Evolutionary conservation across 1,139 yeast species (phyloP).

Genomic region (Kurtzmaniella quercitrusa): DNA sequence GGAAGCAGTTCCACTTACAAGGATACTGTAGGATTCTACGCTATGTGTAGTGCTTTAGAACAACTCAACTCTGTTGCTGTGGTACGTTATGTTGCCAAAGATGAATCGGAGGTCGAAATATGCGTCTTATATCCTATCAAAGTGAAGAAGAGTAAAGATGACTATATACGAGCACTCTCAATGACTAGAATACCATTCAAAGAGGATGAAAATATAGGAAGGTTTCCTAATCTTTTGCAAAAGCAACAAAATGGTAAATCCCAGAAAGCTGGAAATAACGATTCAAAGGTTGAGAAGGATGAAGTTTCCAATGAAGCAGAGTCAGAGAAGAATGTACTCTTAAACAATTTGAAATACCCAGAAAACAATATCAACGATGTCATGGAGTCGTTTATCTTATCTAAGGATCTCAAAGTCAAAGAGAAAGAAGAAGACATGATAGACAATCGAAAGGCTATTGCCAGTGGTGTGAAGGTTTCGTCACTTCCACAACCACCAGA

Average conservation of each 20-base stretch:
- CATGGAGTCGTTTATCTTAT: slow-evolving; percentile 26
- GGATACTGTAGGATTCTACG: slow-evolving; percentile 45
- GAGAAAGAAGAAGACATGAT: neutral
- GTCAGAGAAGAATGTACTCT: neutral
- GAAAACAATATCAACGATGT: slow-evolving; percentile 12
- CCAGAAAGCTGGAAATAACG: too few relatives aligned
- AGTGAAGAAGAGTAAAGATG: slow-evolving; percentile 12
- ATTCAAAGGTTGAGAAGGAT: slow-evolving; percentile 3
- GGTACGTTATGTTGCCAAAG: slow-evolving; percentile 56
- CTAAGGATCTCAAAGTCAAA: slow-evolving; percentile 19
- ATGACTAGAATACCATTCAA: slow-evolving; percentile 62
- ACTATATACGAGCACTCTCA: slow-evolving; percentile 26
- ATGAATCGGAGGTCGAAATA: slow-evolving; percentile 47
- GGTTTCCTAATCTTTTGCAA: slow-evolving; percentile 48
- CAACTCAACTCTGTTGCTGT: slow-evolving; percentile 49
- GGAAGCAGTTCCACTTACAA: slow-evolving; percentile 24
- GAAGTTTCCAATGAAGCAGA: too few relatives aligned
- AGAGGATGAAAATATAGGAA: slow-evolving; percentile 69
- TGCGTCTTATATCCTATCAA: slow-evolving; percentile 54
- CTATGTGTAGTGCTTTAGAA: slow-evolving; percentile 53
- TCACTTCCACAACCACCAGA: neutral
- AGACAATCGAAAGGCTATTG: slow-evolving; percentile 12
- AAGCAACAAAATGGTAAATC: slow-evolving; percentile 5
- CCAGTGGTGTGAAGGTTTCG: neutral
- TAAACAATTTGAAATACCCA: slow-evolving; percentile 8